A percentile compares a stretch with the other conserved stretches of the same genome.
phyloP scores from a whole-genome alignment of 2,329 filamentous ascomycete species.

The Tolypocladium inflatum region DNA sequence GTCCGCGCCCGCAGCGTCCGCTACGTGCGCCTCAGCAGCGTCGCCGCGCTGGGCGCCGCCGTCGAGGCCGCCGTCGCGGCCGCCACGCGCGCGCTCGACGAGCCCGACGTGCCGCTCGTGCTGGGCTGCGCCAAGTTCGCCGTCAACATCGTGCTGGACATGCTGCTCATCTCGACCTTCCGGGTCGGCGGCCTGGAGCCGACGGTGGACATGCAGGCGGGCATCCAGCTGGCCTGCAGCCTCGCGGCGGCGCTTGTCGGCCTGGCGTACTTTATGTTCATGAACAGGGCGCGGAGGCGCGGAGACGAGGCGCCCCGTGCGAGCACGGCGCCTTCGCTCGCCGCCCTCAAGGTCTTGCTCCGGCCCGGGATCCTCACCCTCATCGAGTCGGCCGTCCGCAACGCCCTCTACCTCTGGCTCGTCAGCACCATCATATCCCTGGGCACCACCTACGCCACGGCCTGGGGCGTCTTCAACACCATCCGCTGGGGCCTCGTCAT shows the following conservation, averaged over 20 bases:
- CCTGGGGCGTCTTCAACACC: constrained; percentile 66
- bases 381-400: constrained; percentile 55
- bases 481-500: constrained; percentile 68
- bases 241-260: constrained; percentile 44
- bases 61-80: constrained; percentile 53
- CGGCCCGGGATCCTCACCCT: constrained; percentile 52
- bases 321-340: constrained; percentile 23
- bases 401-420: constrained; percentile 63
- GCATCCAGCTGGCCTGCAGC: constrained; percentile 52
- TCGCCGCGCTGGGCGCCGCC: constrained; percentile 51
- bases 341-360: constrained; percentile 38
- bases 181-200: constrained; percentile 45
- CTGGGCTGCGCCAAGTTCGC: constrained; percentile 55
- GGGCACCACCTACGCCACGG: constrained; percentile 56
- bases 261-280: constrained; percentile 48
- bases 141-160: constrained; percentile 57
- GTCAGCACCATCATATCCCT: constrained; percentile 54
- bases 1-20: constrained; percentile 46
- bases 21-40: constrained; percentile 57
- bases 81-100: constrained; percentile 55
- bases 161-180: constrained; percentile 57
- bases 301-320: neutral
- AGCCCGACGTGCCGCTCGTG: constrained; percentile 58
- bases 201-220: constrained; percentile 54
- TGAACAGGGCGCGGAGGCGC: neutral